Conservation (phyloP, 2,329 filamentous ascomycete genomes). For the Raffaelea ambrosiae region DNA sequence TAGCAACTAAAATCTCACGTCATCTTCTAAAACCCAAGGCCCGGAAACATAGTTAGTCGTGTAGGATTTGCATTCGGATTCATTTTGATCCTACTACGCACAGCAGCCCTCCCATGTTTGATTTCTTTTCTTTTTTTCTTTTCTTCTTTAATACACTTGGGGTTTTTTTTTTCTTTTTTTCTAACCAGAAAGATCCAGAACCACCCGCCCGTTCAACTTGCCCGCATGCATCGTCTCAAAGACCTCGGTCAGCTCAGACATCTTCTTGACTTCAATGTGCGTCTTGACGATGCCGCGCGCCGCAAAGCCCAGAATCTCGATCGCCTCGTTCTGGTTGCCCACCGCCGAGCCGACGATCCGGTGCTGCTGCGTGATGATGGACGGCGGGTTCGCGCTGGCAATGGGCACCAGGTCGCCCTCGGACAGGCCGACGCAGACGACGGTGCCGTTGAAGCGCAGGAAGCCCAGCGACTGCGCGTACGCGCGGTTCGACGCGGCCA, state of each 20-base stretch:
- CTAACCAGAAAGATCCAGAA: constrained; percentile 22
- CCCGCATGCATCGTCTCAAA: constrained; percentile 36
- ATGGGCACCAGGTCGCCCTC: constrained; percentile 42
- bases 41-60: no score
- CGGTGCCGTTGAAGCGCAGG: constrained; percentile 2
- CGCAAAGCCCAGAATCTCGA: constrained; percentile 52
- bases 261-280: constrained; percentile 44
- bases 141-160: no score
- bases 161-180: no score
- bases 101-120: no score
- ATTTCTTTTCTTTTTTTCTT: no score
- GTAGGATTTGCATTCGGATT: no score
- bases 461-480: constrained; percentile 36
- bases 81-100: no score
- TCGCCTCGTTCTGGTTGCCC: constrained; percentile 49
- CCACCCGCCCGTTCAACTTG: constrained; percentile 41
- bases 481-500: constrained; percentile 33
- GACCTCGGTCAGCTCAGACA: constrained; percentile 50
- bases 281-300: constrained; percentile 48
- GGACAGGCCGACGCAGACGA: constrained; percentile 1
- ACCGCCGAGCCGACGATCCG: constrained; percentile 36
- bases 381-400: constrained; percentile 35
- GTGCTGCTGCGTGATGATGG: not conserved
- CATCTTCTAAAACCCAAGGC: no score
- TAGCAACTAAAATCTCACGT: no score